Evolutionary conservation across 2,329 filamentous ascomycete genomes (phyloP), one percentile per base, ranked within the genome.

Genomic region (Escovopsis sp.): DNA sequence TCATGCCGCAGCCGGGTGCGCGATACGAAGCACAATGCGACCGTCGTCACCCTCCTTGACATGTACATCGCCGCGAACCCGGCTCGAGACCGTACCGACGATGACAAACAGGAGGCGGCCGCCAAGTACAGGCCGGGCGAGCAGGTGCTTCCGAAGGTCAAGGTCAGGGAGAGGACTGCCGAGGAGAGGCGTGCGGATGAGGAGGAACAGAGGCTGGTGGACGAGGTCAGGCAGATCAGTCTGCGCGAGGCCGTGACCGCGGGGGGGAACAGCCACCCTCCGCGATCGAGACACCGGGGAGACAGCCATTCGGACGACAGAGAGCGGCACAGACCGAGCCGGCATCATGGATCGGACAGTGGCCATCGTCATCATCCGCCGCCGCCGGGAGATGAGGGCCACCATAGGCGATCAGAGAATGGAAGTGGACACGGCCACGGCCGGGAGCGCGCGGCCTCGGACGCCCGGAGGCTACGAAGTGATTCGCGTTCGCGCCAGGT

Each of bases 1-100:
- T 81, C 85, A 60, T 98, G 90, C 60, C 83, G 90, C 44, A 83
- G 86, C 31, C 60, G 69, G 11, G 88, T 98, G 41, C 78, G 87
- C 43, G 83, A 81, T 48, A 94, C 88, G 30, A 76, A 78, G 52
- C 85, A 85, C 50, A 92, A 96, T 70, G 84, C 90, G 39, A 86
- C 81, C 17, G 81, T 94, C 35, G 87, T 79, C 8, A 93, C 86
- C 2, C 64, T 96, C 31, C 63, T 98, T 40, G 88, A 96, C 37
- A 88, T 94, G 71, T 86, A 83, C 46, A 60, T 94, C 26, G 67
- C 75, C 18, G 76, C 81, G 31, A 84, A 93, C 49, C 88, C 90
- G 2, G 72, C 74, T 14, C 79, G 80, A 46, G 76, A 65, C 18
- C 82, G 78, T 50, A 66, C 73, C 0, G 66, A 69, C 0, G 66